Percentiles rank a stretch among this genome's conserved stretches.
phyloP scores from a whole-genome alignment of 768 basidiomycete genomes.

The Kwoniella botswanensis region DNA sequence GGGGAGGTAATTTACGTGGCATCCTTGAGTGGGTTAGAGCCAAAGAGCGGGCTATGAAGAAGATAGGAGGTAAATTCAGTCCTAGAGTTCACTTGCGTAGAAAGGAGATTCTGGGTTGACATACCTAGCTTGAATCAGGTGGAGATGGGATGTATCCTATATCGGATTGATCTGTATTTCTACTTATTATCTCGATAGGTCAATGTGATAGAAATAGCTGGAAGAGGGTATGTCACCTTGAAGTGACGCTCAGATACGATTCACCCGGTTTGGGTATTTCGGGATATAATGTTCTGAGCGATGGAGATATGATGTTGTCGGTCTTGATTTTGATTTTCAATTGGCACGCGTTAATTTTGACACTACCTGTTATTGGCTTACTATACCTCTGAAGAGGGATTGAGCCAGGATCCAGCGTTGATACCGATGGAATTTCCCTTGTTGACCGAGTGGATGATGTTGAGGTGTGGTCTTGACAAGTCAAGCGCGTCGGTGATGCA shows the following conservation, averaged over 20 bases:
- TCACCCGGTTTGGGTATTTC: neutral
- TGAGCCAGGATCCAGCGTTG: too few relatives aligned
- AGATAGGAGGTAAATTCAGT: too few relatives aligned
- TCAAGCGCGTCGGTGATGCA: constrained; percentile 1
- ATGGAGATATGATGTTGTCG: neutral
- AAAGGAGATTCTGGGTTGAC: too few relatives aligned
- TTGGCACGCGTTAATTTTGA: neutral
- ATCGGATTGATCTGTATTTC: too few relatives aligned
- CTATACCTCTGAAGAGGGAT: neutral
- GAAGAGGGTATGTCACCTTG: neutral
- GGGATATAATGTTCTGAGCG: neutral
- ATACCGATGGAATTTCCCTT: too few relatives aligned
- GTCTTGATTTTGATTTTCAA: neutral
- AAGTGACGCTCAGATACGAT: neutral
- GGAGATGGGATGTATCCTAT: too few relatives aligned
- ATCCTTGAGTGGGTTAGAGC: constrained; percentile 13
- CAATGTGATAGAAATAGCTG: too few relatives aligned
- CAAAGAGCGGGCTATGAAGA: neutral
- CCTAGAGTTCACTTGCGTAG: too few relatives aligned
- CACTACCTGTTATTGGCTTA: neutral
- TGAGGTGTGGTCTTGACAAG: neutral
- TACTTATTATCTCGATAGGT: too few relatives aligned
- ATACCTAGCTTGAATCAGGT: too few relatives aligned
- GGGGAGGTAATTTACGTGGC: constrained; percentile 35
- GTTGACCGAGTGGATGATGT: neutral